Conservation (phyloP, 2,329 filamentous ascomycete species). For the Didymella keratinophila region DNA sequence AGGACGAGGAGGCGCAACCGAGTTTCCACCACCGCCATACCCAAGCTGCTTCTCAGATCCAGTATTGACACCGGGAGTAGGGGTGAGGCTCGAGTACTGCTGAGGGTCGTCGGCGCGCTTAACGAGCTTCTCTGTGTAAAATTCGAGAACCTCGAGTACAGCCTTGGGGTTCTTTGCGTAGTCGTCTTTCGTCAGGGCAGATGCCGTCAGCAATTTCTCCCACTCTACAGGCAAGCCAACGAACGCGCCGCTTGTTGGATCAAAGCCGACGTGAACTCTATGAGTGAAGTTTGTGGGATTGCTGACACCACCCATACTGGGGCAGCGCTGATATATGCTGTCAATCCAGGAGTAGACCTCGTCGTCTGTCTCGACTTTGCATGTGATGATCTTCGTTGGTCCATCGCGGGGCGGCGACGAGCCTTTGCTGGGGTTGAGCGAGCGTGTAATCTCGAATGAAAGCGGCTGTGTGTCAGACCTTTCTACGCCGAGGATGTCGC, state of each 20-base stretch:
- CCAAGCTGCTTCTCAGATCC: conserved; percentile 59
- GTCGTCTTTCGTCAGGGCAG: conserved; percentile 97
- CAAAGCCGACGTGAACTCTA: conserved; percentile 95
- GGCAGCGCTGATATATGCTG: conserved; percentile 94
- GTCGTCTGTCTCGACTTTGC: conserved; percentile 93
- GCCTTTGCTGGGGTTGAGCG: conserved; percentile 62
- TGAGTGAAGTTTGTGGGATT: conserved; percentile 99
- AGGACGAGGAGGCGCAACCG: conserved; percentile 59
- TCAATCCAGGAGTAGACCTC: conserved; percentile 99
- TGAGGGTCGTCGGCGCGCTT: conserved; percentile 76
- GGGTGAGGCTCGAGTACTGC: conserved; percentile 72
- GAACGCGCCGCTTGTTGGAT: conserved; percentile 93
- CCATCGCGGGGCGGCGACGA: conserved; percentile 81
- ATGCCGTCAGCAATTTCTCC: conserved; percentile 95
- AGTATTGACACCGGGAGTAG: conserved; percentile 66
- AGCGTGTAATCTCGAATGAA: conserved; percentile 90
- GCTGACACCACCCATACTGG: conserved; percentile 96
- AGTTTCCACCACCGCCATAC: conserved; percentile 54
- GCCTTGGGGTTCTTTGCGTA: conserved; percentile 89
- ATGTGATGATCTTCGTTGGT: conserved; percentile 82
- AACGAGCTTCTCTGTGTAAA: conserved; percentile 80
- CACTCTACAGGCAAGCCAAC: conserved; percentile 94
- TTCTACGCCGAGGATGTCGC: conserved; percentile 88
- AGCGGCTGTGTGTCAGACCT: conserved; percentile 90
- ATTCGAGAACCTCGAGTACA: conserved; percentile 79